Base-by-base conservation (phyloP, 495 filamentous ascomycete genomes). In the Aspergillus steynii region DNA sequence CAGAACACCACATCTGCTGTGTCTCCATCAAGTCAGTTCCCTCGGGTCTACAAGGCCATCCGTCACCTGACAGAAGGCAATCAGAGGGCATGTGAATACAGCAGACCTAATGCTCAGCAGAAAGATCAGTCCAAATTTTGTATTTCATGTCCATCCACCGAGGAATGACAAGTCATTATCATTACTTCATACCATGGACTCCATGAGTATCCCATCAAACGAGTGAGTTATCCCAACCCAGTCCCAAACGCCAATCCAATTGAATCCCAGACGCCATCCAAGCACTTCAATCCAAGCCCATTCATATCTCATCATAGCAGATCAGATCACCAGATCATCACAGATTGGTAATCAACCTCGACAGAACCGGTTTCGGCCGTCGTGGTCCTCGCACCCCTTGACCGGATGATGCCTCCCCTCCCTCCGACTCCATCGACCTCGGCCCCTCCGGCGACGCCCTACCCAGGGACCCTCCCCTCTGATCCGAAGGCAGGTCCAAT, bases 271-370 rank as follows among this genome's bases (percentile, higher is more conserved):
- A 55, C 37, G 37, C 53, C 49, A 49, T 42, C 46, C 56, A 42
- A 59, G 50, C 26, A 46, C 12, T 50, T 45, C 42, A 50, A 32
- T 29, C 14, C 47, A 49, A 51, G 14, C 46, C 56, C 56, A 50
- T 4, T 3, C 50, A 3, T 45, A 26, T 45, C 65, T 56, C 37
- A 42, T 42, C 9, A 10, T 12, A 42, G 37, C 37, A 42, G 31
- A 34, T 34, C 20, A 20, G 20, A 20, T 14, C 9, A 42, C 20
- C 20, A 20, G 20, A 15, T 14, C 1, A 70, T 46, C 66, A 57
- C 54, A 80, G 72, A 59, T 77, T 77, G 54, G 77, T 80, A 48
- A 80, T 71, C 52, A 80, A 49, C 53, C 70, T 70, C 28, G 76
- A 74, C 48, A 80, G 59, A 10, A 76, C 72, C 8, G 77, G 77